Evolutionary conservation across 805 yeast genomes (phyloP).

Genomic region (Metschnikowia matae): DNA sequence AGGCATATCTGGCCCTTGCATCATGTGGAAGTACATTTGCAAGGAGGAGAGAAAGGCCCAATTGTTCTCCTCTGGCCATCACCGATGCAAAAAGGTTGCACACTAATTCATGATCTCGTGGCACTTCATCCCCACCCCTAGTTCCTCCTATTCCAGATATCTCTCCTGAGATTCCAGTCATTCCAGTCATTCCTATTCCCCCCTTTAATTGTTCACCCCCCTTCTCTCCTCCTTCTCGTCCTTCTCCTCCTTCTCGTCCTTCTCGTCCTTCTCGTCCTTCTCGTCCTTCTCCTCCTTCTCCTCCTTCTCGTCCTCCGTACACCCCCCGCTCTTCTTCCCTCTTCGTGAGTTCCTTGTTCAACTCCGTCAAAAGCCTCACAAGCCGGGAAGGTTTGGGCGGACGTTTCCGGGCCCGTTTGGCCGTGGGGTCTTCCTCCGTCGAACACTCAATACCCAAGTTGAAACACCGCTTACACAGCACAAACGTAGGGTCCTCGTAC

Average conservation of each 20-base stretch:
- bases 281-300: too few species aligned
- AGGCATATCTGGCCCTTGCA: slow-evolving; percentile 29
- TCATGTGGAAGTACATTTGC: slow-evolving; percentile 20
- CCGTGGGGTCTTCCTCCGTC: slow-evolving; percentile 49
- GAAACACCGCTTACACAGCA: slow-evolving; percentile 45
- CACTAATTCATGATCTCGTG: neutral
- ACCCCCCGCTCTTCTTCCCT: too few species aligned
- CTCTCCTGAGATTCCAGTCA: too few species aligned
- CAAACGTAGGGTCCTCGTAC: slow-evolving; percentile 43
- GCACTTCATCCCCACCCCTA: too few species aligned
- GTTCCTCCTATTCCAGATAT: neutral
- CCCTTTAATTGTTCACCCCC: neutral
- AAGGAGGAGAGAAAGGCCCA: neutral
- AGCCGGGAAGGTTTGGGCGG: slow-evolving; percentile 5
- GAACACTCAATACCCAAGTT: slow-evolving; percentile 45
- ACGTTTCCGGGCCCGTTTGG: slow-evolving; percentile 22
- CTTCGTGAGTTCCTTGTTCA: slow-evolving; percentile 4
- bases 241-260: too few species aligned
- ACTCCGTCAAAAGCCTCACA: slow-evolving; percentile 7
- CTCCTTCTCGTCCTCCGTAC: too few species aligned
- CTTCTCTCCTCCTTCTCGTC: too few species aligned
- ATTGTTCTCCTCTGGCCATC: neutral
- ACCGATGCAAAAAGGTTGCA: neutral
- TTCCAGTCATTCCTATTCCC: too few species aligned
- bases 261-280: too few species aligned